Percentiles rank a stretch among this genome's conserved stretches.
Conservation (phyloP, 1,284 basidiomycete genomes). For the Cutaneotrichosporon cavernicola region DNA sequence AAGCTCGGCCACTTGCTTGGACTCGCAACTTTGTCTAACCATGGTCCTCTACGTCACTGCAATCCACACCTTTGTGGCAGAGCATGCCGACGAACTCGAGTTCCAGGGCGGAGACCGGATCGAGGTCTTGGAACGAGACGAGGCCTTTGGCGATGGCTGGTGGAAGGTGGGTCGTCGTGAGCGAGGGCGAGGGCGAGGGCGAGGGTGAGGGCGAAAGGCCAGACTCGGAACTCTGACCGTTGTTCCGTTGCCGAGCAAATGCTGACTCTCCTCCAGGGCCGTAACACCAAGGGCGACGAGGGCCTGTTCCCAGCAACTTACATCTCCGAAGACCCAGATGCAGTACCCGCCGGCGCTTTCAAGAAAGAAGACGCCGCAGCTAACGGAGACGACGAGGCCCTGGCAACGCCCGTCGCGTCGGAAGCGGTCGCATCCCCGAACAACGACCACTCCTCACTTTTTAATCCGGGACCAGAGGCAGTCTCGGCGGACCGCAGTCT, state of each 20-base stretch:
- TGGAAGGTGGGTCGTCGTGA: constrained; percentile 72
- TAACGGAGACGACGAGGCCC: constrained; percentile 15
- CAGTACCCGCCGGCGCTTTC: constrained; percentile 3
- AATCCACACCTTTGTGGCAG: constrained; percentile 66
- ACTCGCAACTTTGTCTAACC: not conserved
- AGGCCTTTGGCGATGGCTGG: constrained; percentile 95
- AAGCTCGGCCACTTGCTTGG: constrained; percentile 3
- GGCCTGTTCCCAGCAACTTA: constrained; percentile 93
- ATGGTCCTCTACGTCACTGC: constrained; percentile 41
- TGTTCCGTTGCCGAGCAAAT: not conserved
- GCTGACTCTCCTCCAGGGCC: constrained; percentile 62
- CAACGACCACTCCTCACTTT: constrained; percentile 18
- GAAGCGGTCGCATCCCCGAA: not conserved
- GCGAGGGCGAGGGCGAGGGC: not conserved
- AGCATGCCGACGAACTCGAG: constrained; percentile 89
- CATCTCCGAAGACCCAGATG: constrained; percentile 61
- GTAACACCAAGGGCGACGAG: constrained; percentile 73
- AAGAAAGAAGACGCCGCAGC: not conserved
- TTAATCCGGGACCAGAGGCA: not conserved
- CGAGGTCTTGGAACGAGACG: constrained; percentile 88
- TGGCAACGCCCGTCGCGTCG: constrained; percentile 27
- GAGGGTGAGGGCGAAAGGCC: no score
- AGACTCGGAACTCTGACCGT: not conserved
- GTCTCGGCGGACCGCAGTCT: not conserved
- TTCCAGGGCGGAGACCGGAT: constrained; percentile 86